Percentiles rank a stretch among this genome's conserved stretches.
phyloP scores from a whole-genome alignment of 371 early-diverging fungal species.

The Thermomucor indicae-seudaticae region DNA sequence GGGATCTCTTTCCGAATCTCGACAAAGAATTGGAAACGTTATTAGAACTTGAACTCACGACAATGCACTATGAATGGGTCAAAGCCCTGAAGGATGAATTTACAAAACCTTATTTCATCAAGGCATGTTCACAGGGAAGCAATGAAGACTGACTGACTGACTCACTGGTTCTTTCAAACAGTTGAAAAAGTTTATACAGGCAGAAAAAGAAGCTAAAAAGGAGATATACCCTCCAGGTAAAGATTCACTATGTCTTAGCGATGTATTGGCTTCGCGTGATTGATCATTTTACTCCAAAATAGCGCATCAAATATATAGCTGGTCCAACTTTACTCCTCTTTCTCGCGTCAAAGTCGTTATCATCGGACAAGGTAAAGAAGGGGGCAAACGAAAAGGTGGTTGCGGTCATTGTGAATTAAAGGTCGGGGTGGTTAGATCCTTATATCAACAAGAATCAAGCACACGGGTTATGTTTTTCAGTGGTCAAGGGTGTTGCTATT shows the following conservation, averaged over 20 bases:
- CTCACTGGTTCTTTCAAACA: slow-evolving; percentile 12
- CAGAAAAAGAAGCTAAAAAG: slow-evolving; percentile 45
- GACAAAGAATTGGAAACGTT: slow-evolving; percentile 44
- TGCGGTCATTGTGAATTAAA: no score
- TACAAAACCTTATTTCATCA: slow-evolving; percentile 70
- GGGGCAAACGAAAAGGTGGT: no score
- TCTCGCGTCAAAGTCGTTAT: slow-evolving; percentile 78
- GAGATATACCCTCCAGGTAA: slow-evolving; percentile 74
- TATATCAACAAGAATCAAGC: slow-evolving; percentile 95
- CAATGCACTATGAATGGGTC: slow-evolving; percentile 79
- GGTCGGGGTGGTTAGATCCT: no score
- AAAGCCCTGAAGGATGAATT: slow-evolving; percentile 66
- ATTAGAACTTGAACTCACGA: slow-evolving; percentile 66
- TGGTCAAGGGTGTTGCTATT: slow-evolving; percentile 63
- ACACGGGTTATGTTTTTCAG: slow-evolving; percentile 90
- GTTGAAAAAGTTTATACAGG: slow-evolving; percentile 67
- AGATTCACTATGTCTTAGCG: not conserved
- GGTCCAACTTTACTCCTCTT: slow-evolving; percentile 70
- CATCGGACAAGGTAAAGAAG: slow-evolving; percentile 77
- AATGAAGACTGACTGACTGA: not conserved
- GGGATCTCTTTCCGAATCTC: slow-evolving; percentile 16
- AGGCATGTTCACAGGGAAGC: slow-evolving; percentile 36
- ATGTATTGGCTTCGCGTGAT: not conserved
- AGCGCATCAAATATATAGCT: slow-evolving; percentile 73
- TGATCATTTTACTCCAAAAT: not conserved